Evolutionary conservation across 805 yeast species (phyloP).

Genomic region (Candida broadrunensis): DNA sequence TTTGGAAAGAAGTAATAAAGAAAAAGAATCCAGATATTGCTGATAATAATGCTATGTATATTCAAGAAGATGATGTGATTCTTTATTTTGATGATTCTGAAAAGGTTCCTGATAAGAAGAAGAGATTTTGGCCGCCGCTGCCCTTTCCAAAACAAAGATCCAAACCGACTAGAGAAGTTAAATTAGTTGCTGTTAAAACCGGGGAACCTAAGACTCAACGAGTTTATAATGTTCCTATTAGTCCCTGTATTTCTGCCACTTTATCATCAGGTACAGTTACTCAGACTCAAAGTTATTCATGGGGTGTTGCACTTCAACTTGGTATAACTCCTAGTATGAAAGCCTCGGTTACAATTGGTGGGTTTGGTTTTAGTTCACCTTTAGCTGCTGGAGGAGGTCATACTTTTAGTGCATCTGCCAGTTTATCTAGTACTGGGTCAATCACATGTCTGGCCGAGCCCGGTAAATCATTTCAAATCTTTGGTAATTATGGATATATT

Average conservation of each 20-base stretch:
- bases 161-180: conserved; percentile 10
- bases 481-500: conserved; percentile 10
- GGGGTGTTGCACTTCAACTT: no score
- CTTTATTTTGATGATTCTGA: background rate
- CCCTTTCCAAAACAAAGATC: background rate
- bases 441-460: conserved; percentile 14
- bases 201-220: conserved; percentile 7
- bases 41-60: background rate
- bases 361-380: no score
- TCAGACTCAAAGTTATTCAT: conserved; percentile 8
- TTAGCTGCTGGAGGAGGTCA: no score
- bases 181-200: conserved; percentile 16
- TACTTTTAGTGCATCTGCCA: no score
- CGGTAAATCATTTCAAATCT: conserved; percentile 16
- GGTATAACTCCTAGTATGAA: no score
- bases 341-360: no score
- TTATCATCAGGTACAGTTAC: conserved; percentile 14
- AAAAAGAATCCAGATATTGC: background rate
- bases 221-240: conserved; percentile 12
- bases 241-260: conserved; percentile 14
- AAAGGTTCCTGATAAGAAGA: background rate
- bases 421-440: conserved; percentile 11
- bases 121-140: background rate
- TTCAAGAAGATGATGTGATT: background rate
- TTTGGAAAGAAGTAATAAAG: background rate